Conservation (phyloP, 805 yeast genomes). For the Starmerella kuoi region DNA sequence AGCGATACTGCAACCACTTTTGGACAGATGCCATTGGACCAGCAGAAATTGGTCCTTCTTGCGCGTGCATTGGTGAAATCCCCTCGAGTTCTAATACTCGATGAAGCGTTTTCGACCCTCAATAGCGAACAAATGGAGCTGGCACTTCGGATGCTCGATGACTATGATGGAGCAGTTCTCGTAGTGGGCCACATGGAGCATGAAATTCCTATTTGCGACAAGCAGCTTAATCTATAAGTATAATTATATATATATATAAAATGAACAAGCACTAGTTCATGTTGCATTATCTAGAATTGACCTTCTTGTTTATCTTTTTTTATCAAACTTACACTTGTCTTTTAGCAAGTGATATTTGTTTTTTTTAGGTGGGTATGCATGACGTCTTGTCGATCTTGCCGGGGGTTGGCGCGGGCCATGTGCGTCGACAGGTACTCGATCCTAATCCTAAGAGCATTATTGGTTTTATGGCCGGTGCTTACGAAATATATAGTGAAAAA, state of each 20-base stretch:
- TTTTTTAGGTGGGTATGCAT: no score
- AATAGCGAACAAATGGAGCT: slow-evolving; percentile 45
- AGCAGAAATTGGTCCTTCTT: slow-evolving; percentile 68
- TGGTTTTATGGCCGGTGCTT: no score
- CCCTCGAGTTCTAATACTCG: slow-evolving; percentile 70
- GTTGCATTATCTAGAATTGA: not conserved
- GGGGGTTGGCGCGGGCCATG: no score
- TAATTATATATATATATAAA: no score
- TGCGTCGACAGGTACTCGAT: no score
- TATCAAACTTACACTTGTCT: no score
- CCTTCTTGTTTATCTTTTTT: not conserved
- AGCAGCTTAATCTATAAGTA: slow-evolving; percentile 3
- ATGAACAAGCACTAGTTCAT: no score
- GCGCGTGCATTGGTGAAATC: slow-evolving; percentile 64
- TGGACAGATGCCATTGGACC: slow-evolving; percentile 42
- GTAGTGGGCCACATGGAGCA: slow-evolving; percentile 71
- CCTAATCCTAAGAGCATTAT: no score
- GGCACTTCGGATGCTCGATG: slow-evolving; percentile 42
- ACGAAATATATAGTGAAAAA: no score
- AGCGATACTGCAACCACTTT: slow-evolving; percentile 32
- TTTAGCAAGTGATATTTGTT: no score
- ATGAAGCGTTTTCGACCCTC: slow-evolving; percentile 91
- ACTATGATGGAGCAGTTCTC: slow-evolving; percentile 60
- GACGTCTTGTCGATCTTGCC: no score
- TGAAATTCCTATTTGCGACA: slow-evolving; percentile 65